phyloP scores from a whole-genome alignment of 108 stramenopile species.

The Nannochloropsis gaditana region DNA sequence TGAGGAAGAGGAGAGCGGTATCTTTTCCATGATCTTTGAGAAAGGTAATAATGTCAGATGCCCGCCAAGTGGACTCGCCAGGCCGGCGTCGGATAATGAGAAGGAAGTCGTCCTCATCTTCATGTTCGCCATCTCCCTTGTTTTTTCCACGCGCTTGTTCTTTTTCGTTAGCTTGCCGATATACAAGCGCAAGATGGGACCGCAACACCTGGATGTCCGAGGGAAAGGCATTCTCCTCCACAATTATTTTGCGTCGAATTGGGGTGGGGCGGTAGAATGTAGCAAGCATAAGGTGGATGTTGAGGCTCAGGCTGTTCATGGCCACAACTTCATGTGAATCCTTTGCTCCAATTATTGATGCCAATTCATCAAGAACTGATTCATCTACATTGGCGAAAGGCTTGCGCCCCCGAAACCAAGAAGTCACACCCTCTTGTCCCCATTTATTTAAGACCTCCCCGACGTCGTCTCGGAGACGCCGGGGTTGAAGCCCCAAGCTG shows the following conservation, averaged over 20 bases:
- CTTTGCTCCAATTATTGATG: conserved; percentile 50
- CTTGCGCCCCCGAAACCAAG: conserved; percentile 32
- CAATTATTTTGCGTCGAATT: conserved; percentile 40
- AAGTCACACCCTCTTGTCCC: conserved; percentile 46
- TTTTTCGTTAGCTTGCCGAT: not conserved
- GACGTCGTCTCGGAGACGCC: conserved; percentile 20
- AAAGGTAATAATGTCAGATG: conserved; percentile 32
- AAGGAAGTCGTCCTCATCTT: not conserved
- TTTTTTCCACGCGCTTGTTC: not conserved
- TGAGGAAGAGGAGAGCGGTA: conserved; percentile 39
- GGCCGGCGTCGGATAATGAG: not conserved
- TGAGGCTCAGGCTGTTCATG: conserved; percentile 53
- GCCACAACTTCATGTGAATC: conserved; percentile 36
- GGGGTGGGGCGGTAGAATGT: conserved; percentile 49
- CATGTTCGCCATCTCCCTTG: not conserved
- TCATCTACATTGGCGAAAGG: conserved; percentile 50
- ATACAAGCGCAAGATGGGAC: conserved; percentile 28
- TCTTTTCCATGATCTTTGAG: conserved; percentile 25
- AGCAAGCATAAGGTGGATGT: conserved; percentile 49
- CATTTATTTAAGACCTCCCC: conserved; percentile 41
- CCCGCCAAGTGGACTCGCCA: conserved; percentile 24
- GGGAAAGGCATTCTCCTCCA: conserved; percentile 50
- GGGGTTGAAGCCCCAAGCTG: conserved; percentile 51
- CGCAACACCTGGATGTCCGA: conserved; percentile 47
- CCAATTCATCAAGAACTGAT: conserved; percentile 22